A percentile compares a stretch with the other conserved stretches of the same genome.
Conservation (phyloP, 2,329 filamentous ascomycete genomes). For the Exophiala bonariae region DNA sequence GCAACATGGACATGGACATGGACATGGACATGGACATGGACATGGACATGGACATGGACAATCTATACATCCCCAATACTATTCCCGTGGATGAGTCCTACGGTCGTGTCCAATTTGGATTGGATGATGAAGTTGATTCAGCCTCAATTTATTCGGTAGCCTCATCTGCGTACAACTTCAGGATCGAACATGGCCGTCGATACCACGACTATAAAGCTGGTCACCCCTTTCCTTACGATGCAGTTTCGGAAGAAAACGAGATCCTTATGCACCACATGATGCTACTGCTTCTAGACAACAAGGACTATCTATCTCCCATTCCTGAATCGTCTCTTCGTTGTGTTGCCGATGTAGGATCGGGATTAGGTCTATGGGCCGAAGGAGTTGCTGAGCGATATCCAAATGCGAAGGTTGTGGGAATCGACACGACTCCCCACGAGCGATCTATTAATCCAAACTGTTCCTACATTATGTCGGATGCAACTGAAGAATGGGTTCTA, state of each 20-base stretch:
- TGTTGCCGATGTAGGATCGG: slow-evolving; percentile 36
- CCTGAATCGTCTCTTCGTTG: slow-evolving; percentile 20
- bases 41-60: too few species aligned
- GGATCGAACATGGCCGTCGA: slow-evolving; percentile 36
- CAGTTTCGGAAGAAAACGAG: slow-evolving; percentile 25
- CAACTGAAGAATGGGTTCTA: slow-evolving; percentile 37
- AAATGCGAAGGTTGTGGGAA: slow-evolving; percentile 36
- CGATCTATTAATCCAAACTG: slow-evolving; percentile 32
- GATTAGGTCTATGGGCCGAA: slow-evolving; percentile 36
- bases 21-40: too few species aligned
- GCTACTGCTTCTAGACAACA: slow-evolving; percentile 23
- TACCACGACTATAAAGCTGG: slow-evolving; percentile 35
- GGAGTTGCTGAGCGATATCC: slow-evolving; percentile 34
- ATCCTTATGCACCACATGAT: slow-evolving; percentile 21
- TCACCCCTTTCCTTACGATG: slow-evolving; percentile 31
- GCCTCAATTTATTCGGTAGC: slow-evolving; percentile 28
- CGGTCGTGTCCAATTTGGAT: slow-evolving; percentile 10
- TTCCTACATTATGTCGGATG: slow-evolving; percentile 36
- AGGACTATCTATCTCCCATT: slow-evolving; percentile 24
- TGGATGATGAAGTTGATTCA: slow-evolving; percentile 8
- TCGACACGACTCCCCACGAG: slow-evolving; percentile 38
- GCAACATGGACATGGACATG: too few species aligned
- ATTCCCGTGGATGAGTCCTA: slow-evolving; percentile 24
- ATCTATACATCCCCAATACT: slow-evolving; percentile 14
- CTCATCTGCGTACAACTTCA: slow-evolving; percentile 30